phyloP scores from a whole-genome alignment of 2,329 filamentous ascomycete species.

The Hymenoscyphus occultus region DNA sequence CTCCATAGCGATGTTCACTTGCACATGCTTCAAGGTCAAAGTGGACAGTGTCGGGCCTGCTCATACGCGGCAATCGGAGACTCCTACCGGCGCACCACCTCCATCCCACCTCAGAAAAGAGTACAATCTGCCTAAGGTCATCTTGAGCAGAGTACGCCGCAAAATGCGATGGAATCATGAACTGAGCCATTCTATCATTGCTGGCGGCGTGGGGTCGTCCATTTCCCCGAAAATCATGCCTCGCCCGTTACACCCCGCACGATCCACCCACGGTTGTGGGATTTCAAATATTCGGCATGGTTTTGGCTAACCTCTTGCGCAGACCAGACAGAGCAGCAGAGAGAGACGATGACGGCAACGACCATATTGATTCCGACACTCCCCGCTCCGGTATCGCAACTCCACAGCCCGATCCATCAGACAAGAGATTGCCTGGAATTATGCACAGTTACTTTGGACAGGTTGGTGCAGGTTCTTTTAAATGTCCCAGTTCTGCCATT shows the following conservation, averaged over 20 bases:
- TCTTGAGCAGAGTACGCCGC: constrained; percentile 13
- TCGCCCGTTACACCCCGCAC: constrained; percentile 14
- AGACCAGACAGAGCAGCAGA: constrained; percentile 18
- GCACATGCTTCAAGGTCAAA: constrained; percentile 26
- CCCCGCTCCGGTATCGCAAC: constrained; percentile 90
- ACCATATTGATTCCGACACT: constrained; percentile 79
- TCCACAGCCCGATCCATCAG: constrained; percentile 86
- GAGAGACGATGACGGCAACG: constrained; percentile 65
- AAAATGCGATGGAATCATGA: constrained; percentile 21
- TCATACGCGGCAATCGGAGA: constrained; percentile 32
- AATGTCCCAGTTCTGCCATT: constrained; percentile 22
- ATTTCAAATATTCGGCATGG: constrained; percentile 19
- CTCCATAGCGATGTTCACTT: constrained; percentile 11
- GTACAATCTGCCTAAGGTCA: constrained; percentile 17
- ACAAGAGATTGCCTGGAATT: constrained; percentile 94
- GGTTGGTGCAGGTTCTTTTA: constrained; percentile 87
- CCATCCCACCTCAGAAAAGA: constrained; percentile 2
- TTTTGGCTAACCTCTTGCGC: constrained; percentile 29
- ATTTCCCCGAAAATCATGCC: constrained; percentile 10
- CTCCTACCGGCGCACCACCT: constrained; percentile 12
- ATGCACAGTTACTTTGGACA: constrained; percentile 96
- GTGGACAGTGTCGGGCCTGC: constrained; percentile 28
- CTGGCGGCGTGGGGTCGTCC: constrained; percentile 10
- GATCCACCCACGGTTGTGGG: background rate
- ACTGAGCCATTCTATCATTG: constrained; percentile 17